Base-by-base conservation (phyloP, 305 asterid species). In the Fraxinus dipetala region DNA sequence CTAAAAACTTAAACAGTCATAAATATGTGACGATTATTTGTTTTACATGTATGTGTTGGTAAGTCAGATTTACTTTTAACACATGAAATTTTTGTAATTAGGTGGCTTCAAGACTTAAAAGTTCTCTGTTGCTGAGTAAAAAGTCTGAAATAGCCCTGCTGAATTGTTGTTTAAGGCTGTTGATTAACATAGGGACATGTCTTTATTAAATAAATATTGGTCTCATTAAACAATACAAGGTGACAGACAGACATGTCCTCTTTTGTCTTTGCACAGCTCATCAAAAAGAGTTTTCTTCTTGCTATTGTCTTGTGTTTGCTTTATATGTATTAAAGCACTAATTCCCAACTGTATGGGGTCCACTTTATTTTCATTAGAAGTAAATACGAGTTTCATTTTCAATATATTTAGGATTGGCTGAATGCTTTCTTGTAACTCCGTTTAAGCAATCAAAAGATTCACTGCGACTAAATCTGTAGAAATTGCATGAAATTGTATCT, bases 231-330 rank as follows among this genome's bases (percentile, higher is more conserved):
- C 75, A 70, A 70, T 70, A 5, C 20, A 30, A 70, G 43, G 40
- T 70, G 75, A 70, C 75, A 70, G 75, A 31, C 75, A 31, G 40
- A 28, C 75, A 70, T 31, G 75, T 70, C 75, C 75, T 70, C 43
- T 67, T 67, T 67, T 67, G 75, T 30, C 75, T 31, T 14, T 70
- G 75, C 43, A 70, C 75, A 70, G 75, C 43, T 70, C 75, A 70
- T 30, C 75, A 28, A 65, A 70, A 30, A 31, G 75, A 70, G 75
- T 70, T 70, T 70, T 30, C 75, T 70, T 70, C 75, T 70, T 14
- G 22, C 75, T 1, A 16, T 14, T 30, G 75, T 70, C 75, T 69
- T 69, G 38, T 69, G 75, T 70, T 70, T 30, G 40, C 43, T 70
- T 69, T 69, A 11, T 65, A 28, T 69, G 75, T 30, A 69, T 11